A percentile compares a stretch with the other conserved stretches of the same genome.
phyloP scores from a whole-genome alignment of 768 basidiomycete genomes.

The Tephrocybe sp. region DNA sequence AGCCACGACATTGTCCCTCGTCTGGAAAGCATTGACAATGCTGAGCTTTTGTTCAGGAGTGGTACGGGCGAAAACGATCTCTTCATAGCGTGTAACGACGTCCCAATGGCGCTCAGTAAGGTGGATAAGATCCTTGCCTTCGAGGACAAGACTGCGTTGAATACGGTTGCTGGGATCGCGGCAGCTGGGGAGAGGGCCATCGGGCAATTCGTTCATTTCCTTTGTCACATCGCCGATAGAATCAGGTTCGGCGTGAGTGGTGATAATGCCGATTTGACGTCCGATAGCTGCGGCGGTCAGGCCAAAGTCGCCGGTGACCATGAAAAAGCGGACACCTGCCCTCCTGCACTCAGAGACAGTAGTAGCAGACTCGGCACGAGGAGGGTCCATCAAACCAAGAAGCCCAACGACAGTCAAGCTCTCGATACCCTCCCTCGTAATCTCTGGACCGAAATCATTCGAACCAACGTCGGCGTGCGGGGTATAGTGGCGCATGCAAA shows the following conservation, averaged over 20 bases:
- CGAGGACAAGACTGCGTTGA: conserved; percentile 36
- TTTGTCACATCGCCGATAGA: conserved; percentile 7
- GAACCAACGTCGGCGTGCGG: conserved; percentile 20
- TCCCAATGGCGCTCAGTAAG: conserved; percentile 40
- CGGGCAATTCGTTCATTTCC: conserved; percentile 8
- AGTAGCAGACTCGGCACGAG: conserved; percentile 44
- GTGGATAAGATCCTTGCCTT: conserved; percentile 40
- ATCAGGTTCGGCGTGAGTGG: conserved; percentile 27
- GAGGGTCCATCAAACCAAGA: conserved; percentile 55
- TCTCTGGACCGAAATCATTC: conserved; percentile 29
- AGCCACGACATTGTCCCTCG: conserved; percentile 46
- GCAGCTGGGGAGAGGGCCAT: conserved; percentile 4
- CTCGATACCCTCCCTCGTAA: conserved; percentile 33
- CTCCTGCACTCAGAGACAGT: conserved; percentile 44
- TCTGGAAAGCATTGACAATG: conserved; percentile 53
- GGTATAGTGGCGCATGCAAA: conserved; percentile 32
- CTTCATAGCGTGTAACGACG: conserved; percentile 34
- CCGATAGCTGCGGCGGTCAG: conserved; percentile 53
- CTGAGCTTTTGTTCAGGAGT: conserved; percentile 57
- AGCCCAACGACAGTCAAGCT: conserved; percentile 49
- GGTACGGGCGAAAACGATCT: conserved; percentile 52
- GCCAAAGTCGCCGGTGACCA: conserved; percentile 58
- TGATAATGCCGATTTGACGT: conserved; percentile 41
- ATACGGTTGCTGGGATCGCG: conserved; percentile 29
- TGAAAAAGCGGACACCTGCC: conserved; percentile 53